Base-by-base conservation (phyloP, 257 asterid genomes). In the Asclepias syriaca region DNA sequence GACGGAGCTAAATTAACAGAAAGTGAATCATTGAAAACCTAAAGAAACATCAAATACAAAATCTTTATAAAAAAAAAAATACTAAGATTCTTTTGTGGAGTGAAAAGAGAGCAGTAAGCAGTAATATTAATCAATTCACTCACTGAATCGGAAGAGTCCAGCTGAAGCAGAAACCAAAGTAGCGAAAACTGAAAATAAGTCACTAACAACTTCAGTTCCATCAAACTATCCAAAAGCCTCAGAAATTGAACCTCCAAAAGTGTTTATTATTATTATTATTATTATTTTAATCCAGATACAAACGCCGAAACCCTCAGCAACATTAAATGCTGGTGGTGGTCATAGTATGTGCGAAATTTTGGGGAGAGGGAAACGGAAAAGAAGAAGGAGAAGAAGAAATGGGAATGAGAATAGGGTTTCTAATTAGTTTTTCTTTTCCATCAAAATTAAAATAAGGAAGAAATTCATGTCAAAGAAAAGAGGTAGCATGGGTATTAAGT, bases 131-230 rank as follows among this genome's bases (percentile, higher is more conserved):
- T 27, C 29, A 56, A 59, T 51, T 49, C 37, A 71, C 79, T 66
- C 65, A 79, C 83, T 15, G 83, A 72, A 68, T 21, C 39, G 66
- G 83, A 79, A 51, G 71, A 49, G n/a, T 70, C 67, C 7, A 68
- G 69, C 70, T 32, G 79, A 75, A 79, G 74, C 77, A 75, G 61
- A 27, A 75, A 29, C 64, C 78, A 74, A 27, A 70, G 11, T 51
- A 53, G 49, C n/a, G 50, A 32, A 43, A 70, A 24, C 39, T 58
- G 72, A 43, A 71, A 40, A 59, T 53, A 57, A 37, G 56, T n/a
- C 71, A 54, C 2, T 60, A 65, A 51, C 61, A 61, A 13, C 72
- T 68, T 70, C 72, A 65, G 57, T 21, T 55, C 80, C 75, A 75
- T 75, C 72, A 70, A 54, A 51, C 66, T 48, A 55, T 70, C 72